These are phyloP conservation scores for Metarhizium rileyi DNA, from an alignment of 2,329 filamentous ascomycete species.

Conservation along the genomic window DNA sequence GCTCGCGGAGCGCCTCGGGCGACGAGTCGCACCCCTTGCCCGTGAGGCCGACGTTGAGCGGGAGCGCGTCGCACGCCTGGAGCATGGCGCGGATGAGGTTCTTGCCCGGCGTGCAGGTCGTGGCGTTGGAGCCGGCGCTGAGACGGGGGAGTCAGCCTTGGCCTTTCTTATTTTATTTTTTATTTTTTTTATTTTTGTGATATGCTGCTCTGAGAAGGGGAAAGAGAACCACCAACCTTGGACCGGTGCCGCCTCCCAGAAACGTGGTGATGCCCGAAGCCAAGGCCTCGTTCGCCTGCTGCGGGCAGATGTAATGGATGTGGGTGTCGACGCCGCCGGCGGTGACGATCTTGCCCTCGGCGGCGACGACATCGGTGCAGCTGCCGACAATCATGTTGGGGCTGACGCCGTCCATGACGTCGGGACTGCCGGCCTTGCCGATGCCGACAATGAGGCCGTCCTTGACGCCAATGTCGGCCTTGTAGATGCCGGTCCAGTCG, in stretches of 20 bases:
- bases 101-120: slow-evolving; percentile 83
- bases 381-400: slow-evolving; percentile 72
- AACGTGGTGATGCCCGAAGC: slow-evolving; percentile 83
- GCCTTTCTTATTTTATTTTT: too few species aligned
- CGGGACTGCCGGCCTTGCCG: slow-evolving; percentile 93
- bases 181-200: slow-evolving; percentile 6
- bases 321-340: slow-evolving; percentile 85
- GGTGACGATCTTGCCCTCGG: slow-evolving; percentile 79
- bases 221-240: too few species aligned
- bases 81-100: slow-evolving; percentile 83
- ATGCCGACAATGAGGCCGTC: slow-evolving; percentile 77
- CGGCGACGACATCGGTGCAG: slow-evolving; percentile 86
- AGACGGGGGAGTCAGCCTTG: too few species aligned
- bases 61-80: slow-evolving; percentile 71
- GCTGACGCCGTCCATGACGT: slow-evolving; percentile 85
- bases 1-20: slow-evolving; percentile 61
- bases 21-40: slow-evolving; percentile 89
- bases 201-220: slow-evolving; percentile 19
- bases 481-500: slow-evolving; percentile 89
- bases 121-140: slow-evolving; percentile 80
- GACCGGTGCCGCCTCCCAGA: slow-evolving; percentile 83
- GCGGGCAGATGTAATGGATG: slow-evolving; percentile 91
- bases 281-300: slow-evolving; percentile 77
- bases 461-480: slow-evolving; percentile 93
- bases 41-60: slow-evolving; percentile 83